Conservation (phyloP, 176 grass and related monocot genomes). For the Pharus latifolius region DNA sequence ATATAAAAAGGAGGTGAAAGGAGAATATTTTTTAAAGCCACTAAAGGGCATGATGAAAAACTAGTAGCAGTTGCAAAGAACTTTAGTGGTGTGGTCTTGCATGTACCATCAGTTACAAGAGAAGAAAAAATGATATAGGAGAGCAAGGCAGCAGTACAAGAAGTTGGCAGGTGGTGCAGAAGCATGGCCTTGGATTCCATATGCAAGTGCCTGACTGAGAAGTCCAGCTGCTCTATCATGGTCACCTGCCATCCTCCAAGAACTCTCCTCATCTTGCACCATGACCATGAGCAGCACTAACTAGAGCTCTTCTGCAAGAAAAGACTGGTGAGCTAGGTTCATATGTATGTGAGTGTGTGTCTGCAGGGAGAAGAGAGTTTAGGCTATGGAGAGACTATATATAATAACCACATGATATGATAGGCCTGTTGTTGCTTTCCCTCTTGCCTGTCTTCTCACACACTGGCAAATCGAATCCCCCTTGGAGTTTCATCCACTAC, state of each 20-base stretch:
- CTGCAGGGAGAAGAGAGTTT: not conserved
- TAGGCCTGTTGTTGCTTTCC: constrained; percentile 17
- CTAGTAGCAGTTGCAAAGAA: constrained; percentile 18
- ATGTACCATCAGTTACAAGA: constrained; percentile 20
- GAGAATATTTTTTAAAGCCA: constrained; percentile 44
- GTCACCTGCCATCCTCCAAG: constrained; percentile 37
- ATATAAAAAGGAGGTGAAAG: constrained; percentile 33
- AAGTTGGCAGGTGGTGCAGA: constrained; percentile 32
- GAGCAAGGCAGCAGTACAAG: constrained; percentile 36
- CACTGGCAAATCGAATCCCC: constrained; percentile 33
- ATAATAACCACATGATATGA: constrained; percentile 14
- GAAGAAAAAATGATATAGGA: not conserved
- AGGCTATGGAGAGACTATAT: not conserved
- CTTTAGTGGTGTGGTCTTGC: constrained; percentile 26
- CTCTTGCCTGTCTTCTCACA: constrained; percentile 28
- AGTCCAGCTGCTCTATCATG: constrained; percentile 22
- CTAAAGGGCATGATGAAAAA: constrained; percentile 32
- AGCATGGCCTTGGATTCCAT: constrained; percentile 41
- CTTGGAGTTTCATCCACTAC: constrained; percentile 38
- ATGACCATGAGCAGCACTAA: not conserved
- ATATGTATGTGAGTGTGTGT: not conserved
- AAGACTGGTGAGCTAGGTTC: constrained; percentile 2
- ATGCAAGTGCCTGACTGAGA: constrained; percentile 22
- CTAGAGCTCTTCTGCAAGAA: not conserved
- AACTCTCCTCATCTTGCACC: constrained; percentile 35